phyloP scores from a whole-genome alignment of 1,139 yeast species.

The Dujonia santamariae region DNA sequence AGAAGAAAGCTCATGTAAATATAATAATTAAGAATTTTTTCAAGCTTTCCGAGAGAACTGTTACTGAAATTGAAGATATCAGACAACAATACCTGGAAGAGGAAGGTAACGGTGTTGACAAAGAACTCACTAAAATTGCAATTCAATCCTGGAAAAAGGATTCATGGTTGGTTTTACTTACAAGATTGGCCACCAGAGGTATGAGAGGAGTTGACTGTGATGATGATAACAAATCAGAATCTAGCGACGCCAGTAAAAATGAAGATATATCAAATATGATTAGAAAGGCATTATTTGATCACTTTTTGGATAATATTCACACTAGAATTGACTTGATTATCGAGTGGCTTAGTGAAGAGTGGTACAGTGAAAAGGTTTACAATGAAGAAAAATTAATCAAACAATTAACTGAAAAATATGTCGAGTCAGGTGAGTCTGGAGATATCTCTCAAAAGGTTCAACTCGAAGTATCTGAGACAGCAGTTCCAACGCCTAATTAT shows the following conservation, averaged over 20 bases:
- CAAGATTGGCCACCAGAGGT: conserved; percentile 82
- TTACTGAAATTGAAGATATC: conserved; percentile 17
- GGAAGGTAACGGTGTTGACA: conserved; percentile 18
- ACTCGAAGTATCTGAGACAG: conserved; percentile 11
- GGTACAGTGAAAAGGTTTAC: conserved; percentile 69
- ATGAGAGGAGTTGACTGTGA: conserved; percentile 35
- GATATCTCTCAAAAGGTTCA: conserved; percentile 10
- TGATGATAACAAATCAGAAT: conserved; percentile 17
- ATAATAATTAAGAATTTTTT: conserved; percentile 56
- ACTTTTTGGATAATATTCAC: conserved; percentile 72
- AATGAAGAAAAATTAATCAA: conserved; percentile 25
- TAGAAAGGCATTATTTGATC: conserved; percentile 67
- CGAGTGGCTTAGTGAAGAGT: conserved; percentile 95
- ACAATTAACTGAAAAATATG: conserved; percentile 13
- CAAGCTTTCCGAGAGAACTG: conserved; percentile 34
- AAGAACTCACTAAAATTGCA: conserved; percentile 51
- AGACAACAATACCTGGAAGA: neutral
- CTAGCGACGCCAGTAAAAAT: conserved; percentile 13
- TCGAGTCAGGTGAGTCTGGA: conserved; percentile 15
- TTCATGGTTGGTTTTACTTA: conserved; percentile 75
- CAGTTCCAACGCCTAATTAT: conserved; percentile 47
- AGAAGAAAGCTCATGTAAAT: conserved; percentile 51
- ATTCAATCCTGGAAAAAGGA: conserved; percentile 64
- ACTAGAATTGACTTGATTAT: conserved; percentile 72
- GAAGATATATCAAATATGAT: conserved; percentile 55